Evolutionary conservation across 2,329 filamentous ascomycete genomes (phyloP).

Genomic region (Blumeria hordei): DNA sequence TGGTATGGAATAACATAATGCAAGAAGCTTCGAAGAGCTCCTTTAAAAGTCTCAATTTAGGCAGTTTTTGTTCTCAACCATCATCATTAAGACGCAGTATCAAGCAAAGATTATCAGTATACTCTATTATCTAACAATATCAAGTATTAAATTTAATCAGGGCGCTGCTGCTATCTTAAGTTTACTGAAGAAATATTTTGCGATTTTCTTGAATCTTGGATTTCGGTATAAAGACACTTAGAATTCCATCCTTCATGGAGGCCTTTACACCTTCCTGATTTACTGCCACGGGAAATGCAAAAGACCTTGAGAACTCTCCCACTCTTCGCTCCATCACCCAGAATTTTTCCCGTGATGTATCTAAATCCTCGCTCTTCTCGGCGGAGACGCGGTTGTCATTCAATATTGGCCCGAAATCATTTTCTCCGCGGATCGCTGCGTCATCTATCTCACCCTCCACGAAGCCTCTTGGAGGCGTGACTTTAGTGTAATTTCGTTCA

Average conservation of each 20-base stretch:
- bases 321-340: neutral
- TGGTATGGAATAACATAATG: too few species aligned
- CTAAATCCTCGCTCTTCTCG: neutral
- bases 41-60: too few species aligned
- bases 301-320: neutral
- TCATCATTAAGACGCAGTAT: too few species aligned
- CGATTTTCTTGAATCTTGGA: neutral
- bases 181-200: neutral
- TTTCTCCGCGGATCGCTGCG: slow-evolving; percentile 12
- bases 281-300: neutral
- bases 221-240: neutral
- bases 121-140: too few species aligned
- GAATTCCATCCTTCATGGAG: neutral
- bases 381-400: neutral
- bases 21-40: too few species aligned
- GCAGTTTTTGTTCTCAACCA: too few species aligned
- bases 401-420: neutral
- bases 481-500: neutral
- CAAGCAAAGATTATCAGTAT: too few species aligned
- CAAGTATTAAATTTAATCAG: too few species aligned
- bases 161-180: neutral
- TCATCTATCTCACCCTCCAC: slow-evolving; percentile 2
- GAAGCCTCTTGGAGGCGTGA: neutral
- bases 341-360: neutral
- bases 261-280: neutral